phyloP scores from a whole-genome alignment of 371 early-diverging fungal species.

The Mucor velutinosus region DNA sequence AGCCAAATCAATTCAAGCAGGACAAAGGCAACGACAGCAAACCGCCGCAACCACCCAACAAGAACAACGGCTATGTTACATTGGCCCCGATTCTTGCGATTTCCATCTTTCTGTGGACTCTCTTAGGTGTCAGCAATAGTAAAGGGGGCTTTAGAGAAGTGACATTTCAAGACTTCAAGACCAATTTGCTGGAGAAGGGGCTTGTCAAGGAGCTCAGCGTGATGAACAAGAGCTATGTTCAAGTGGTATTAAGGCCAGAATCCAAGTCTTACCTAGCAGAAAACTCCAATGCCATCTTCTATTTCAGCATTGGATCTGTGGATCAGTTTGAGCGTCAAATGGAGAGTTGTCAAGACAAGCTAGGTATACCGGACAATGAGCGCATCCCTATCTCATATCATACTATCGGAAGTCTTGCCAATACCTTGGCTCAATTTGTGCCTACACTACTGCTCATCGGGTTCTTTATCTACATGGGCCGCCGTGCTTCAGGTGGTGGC shows the following conservation, averaged over 20 bases:
- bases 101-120: slow-evolving; percentile 3
- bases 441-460: slow-evolving; percentile 92
- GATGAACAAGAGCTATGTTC: slow-evolving; percentile 79
- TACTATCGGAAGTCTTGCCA: slow-evolving; percentile 71
- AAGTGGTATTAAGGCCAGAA: slow-evolving; percentile 73
- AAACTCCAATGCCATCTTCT: slow-evolving; percentile 37
- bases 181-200: slow-evolving; percentile 84
- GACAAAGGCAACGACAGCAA: neutral
- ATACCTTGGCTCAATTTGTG: slow-evolving; percentile 80
- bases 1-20: neutral
- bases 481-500: slow-evolving; percentile 58
- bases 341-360: slow-evolving; percentile 84
- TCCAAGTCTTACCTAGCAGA: slow-evolving; percentile 40
- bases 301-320: slow-evolving; percentile 91
- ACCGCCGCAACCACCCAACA: neutral
- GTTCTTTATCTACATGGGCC: slow-evolving; percentile 81
- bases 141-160: slow-evolving; percentile 58
- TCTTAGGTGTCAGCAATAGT: neutral
- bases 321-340: slow-evolving; percentile 93
- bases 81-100: neutral
- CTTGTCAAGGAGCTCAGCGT: slow-evolving; percentile 84
- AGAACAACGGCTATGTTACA: neutral
- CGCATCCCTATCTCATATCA: slow-evolving; percentile 90
- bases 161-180: slow-evolving; percentile 91
- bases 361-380: slow-evolving; percentile 85